Evolutionary conservation across 2,329 filamentous ascomycete species (phyloP).

Genomic region (Grosmannia serpens): DNA sequence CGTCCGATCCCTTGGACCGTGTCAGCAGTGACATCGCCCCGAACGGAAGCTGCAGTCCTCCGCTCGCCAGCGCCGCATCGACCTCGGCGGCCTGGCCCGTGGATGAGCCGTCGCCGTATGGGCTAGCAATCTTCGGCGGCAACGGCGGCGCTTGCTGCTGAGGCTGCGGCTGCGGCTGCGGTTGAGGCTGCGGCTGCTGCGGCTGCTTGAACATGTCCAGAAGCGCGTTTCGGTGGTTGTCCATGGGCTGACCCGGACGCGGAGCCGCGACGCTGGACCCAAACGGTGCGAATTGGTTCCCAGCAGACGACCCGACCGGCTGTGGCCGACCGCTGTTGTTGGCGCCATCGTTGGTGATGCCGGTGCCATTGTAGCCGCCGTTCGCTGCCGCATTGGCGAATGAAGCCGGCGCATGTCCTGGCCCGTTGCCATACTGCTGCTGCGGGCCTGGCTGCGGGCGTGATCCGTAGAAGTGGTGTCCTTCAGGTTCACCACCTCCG

Average conservation of each 20-base stretch:
- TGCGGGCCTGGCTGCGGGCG: not conserved
- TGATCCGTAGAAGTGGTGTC: constrained; percentile 1
- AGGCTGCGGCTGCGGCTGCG: not conserved
- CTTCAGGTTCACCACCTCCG: not conserved
- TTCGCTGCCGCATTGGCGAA: not conserved
- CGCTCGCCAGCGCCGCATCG: constrained; percentile 17
- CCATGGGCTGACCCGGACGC: not conserved
- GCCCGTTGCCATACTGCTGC: not conserved
- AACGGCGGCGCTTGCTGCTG: constrained; percentile 11
- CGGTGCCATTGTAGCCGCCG: not conserved
- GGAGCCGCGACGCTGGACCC: not conserved
- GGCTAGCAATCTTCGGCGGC: not conserved
- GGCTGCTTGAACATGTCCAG: constrained; percentile 33
- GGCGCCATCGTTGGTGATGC: not conserved
- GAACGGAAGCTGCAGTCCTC: constrained; percentile 24
- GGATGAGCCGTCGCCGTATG: constrained; percentile 7
- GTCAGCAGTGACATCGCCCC: constrained; percentile 27
- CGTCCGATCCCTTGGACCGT: constrained; percentile 18
- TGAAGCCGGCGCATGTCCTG: not conserved
- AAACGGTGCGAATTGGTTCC: not conserved
- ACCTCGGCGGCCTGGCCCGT: constrained; percentile 16
- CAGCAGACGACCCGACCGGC: not conserved
- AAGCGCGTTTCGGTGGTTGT: constrained; percentile 10
- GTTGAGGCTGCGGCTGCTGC: constrained; percentile 11
- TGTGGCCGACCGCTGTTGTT: not conserved